These are phyloP conservation scores for Pisolithus microcarpus DNA, from an alignment of 768 basidiomycete genomes.

Conservation along the genomic window DNA sequence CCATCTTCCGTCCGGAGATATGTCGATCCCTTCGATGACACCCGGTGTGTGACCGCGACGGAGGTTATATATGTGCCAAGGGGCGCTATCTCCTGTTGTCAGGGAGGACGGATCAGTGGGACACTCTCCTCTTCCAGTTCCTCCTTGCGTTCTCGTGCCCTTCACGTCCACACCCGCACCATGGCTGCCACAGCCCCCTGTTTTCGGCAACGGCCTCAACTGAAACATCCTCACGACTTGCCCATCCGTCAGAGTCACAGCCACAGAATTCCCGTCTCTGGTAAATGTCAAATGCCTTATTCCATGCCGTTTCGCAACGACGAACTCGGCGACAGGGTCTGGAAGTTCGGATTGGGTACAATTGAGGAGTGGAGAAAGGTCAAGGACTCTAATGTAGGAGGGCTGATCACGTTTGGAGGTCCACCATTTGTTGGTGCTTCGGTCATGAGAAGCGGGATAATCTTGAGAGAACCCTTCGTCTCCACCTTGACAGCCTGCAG, in stretches of 20 bases:
- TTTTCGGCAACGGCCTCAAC: conserved; percentile 23
- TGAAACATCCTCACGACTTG: conserved; percentile 46
- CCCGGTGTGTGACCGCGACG: conserved; percentile 67
- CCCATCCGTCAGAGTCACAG: conserved; percentile 49
- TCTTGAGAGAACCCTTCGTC: conserved; percentile 7
- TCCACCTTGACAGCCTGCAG: conserved; percentile 6
- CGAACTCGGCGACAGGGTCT: conserved; percentile 40
- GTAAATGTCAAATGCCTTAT: conserved; percentile 45
- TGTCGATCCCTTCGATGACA: conserved; percentile 44
- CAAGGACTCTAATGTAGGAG: conserved; percentile 50
- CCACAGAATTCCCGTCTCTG: conserved; percentile 43
- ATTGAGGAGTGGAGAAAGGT: conserved; percentile 36
- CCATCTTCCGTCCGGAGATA: conserved; percentile 53
- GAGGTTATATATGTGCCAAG: conserved; percentile 61
- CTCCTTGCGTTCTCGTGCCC: not conserved
- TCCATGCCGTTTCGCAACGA: conserved; percentile 40
- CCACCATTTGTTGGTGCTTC: conserved; percentile 7
- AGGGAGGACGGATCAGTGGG: not conserved
- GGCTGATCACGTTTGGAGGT: conserved; percentile 21
- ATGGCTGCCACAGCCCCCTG: conserved; percentile 9
- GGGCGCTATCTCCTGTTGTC: conserved; percentile 16
- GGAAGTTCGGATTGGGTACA: conserved; percentile 16
- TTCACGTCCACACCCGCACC: conserved; percentile 1
- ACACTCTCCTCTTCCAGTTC: no score
- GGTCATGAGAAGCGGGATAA: conserved; percentile 1